phyloP scores from a whole-genome alignment of 2,329 filamentous ascomycete genomes.

The Ceratocystis papillata region DNA sequence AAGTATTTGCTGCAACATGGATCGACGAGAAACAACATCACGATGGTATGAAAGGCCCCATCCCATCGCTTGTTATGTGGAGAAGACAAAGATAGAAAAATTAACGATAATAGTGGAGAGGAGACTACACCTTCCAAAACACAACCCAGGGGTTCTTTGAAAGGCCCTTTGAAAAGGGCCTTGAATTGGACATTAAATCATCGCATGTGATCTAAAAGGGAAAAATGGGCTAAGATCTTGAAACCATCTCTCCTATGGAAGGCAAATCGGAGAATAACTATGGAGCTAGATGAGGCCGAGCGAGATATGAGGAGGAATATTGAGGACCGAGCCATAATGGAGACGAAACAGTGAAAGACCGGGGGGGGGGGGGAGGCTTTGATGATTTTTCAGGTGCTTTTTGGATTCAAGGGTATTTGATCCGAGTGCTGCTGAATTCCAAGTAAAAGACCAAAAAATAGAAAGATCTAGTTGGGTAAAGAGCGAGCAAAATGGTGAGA shows the following conservation, averaged over 20 bases:
- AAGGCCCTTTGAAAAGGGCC: not conserved
- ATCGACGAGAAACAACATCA: not conserved
- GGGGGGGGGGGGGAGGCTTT: not conserved
- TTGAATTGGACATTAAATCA: not conserved
- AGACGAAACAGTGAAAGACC: constrained; percentile 7
- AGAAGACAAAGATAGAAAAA: not conserved
- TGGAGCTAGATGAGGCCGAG: constrained; percentile 6
- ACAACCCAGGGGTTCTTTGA: not conserved
- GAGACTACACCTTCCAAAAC: not conserved
- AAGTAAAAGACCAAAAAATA: not conserved
- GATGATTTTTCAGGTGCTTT: not conserved
- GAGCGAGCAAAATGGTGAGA: not conserved
- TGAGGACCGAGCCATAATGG: constrained; percentile 15
- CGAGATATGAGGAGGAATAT: constrained; percentile 18
- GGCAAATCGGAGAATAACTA: not conserved
- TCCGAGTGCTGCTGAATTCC: too few species aligned
- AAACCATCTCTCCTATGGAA: not conserved
- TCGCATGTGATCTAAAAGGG: constrained; percentile 1
- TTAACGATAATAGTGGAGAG: not conserved
- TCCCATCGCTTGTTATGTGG: too few species aligned
- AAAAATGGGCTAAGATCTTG: constrained; percentile 10
- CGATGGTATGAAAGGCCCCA: not conserved
- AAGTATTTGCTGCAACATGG: not conserved
- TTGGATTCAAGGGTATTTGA: not conserved
- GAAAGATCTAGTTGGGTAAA: not conserved